Conservation (phyloP, 2,329 filamentous ascomycete species). For the Ophiocordyceps camponoti-floridani region DNA sequence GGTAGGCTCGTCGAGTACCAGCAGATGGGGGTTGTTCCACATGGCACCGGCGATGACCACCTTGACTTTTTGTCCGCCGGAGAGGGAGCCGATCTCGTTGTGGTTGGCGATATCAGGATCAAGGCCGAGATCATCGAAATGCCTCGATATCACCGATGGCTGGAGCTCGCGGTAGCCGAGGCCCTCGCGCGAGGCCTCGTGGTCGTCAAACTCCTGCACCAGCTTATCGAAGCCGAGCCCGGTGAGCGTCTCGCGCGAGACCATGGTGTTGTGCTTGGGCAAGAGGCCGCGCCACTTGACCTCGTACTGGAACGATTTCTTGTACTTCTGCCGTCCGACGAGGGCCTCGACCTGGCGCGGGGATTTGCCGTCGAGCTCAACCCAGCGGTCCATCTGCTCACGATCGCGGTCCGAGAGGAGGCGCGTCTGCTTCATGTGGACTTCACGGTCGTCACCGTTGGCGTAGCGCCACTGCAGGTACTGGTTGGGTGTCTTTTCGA, state of each 20-base stretch:
- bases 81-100: constrained; percentile 92
- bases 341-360: constrained; percentile 65
- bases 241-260: constrained; percentile 79
- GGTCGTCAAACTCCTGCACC: constrained; percentile 95
- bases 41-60: constrained; percentile 90
- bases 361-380: constrained; percentile 75
- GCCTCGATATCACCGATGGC: constrained; percentile 86
- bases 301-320: constrained; percentile 98
- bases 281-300: constrained; percentile 83
- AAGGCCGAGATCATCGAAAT: constrained; percentile 91
- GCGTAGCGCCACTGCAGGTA: constrained; percentile 98
- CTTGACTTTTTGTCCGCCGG: constrained; percentile 97
- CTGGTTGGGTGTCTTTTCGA: constrained; percentile 98
- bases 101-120: constrained; percentile 98
- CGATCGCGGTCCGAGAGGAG: constrained; percentile 71
- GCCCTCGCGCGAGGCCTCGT: constrained; percentile 96
- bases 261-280: constrained; percentile 83
- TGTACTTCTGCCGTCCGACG: constrained; percentile 94
- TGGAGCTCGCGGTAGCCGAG: constrained; percentile 88
- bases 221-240: constrained; percentile 83
- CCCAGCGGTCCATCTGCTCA: constrained; percentile 76
- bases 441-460: constrained; percentile 91
- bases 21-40: constrained; percentile 97
- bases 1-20: constrained; percentile 95
- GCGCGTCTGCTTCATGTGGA: constrained; percentile 94